Base-by-base conservation (phyloP, 108 stramenopile species). In the Fragilaria crotonensis region DNA sequence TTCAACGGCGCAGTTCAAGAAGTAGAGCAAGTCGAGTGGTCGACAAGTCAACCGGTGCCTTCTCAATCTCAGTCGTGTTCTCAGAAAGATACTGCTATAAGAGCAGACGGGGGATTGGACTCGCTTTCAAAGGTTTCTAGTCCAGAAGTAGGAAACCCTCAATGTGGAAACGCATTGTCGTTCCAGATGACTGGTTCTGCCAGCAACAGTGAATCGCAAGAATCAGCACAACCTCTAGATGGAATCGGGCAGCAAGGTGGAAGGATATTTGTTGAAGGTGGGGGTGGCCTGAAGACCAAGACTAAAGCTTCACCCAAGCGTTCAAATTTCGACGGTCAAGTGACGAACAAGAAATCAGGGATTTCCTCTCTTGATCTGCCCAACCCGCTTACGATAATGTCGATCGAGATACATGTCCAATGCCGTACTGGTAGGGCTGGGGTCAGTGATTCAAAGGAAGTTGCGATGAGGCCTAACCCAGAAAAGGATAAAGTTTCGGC, bases 371-470 rank as follows among this genome's bases (percentile, higher is more conserved):
- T 57, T 18, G 59, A 63, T 21, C 30, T 76, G 21, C 71, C 73
- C 7, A 45, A 73, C 14, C 90, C 90, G n/a, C 45, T 93, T 7
- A 81, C 92, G 17, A 65, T 88, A 52, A 84, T 93, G 81, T 75
- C 83, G 2, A 72, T 93, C 30, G 92, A 93, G 62, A 72, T 90
- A 41, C 92, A 93, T 73, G 84, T 86, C 5, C 92, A 93, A 59
- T 90, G 88, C 56, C 63, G 92, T 29, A 81, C 65, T 17, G 84
- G 79, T n/a, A 67, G 68, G 29, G 70, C 65, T 27, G 80, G 83
- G 4, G 29, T 73, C 5, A 74, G 72, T 48, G 86, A 85, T 57
- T 73, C 83, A 17, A 85, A 73, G 47, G 70, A 73, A 32, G 88
- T 90, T 36, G 77, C 92, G 4, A 82, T 93, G 86, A 71, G 76